Percentiles rank a stretch among this genome's conserved stretches.
phyloP scores from a whole-genome alignment of 2,329 filamentous ascomycete genomes.

The Cytospora leucostoma region DNA sequence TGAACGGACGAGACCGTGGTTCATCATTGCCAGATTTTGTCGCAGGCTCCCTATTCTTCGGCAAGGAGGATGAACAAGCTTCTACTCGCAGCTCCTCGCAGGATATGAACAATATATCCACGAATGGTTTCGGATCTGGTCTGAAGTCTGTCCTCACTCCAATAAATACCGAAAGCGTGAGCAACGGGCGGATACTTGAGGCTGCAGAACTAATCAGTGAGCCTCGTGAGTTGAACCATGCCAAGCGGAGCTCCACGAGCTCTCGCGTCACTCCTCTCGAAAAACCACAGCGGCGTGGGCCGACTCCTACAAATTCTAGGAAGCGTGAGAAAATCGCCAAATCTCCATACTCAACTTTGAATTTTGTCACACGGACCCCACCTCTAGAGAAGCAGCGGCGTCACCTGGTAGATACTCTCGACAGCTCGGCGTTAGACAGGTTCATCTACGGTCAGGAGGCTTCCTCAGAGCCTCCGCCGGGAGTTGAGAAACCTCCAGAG shows the following conservation, averaged over 20 bases:
- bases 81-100: background rate
- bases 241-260: slow-evolving; percentile 10
- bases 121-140: background rate
- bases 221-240: slow-evolving; percentile 4
- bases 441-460: slow-evolving; percentile 34
- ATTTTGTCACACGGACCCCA: slow-evolving; percentile 6
- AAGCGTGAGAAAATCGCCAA: slow-evolving; percentile 7
- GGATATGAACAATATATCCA: background rate
- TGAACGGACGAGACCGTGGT: background rate
- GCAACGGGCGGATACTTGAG: slow-evolving; percentile 1
- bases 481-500: slow-evolving; percentile 20
- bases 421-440: slow-evolving; percentile 30
- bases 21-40: slow-evolving; percentile 12
- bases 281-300: background rate
- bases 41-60: background rate
- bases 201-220: slow-evolving; percentile 1
- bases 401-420: slow-evolving; percentile 13
- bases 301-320: background rate
- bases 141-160: background rate
- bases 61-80: background rate
- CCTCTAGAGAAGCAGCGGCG: slow-evolving; percentile 24
- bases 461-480: slow-evolving; percentile 30
- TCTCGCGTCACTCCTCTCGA: slow-evolving; percentile 1
- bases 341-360: background rate
- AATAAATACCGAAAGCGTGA: slow-evolving; percentile 3